These are phyloP conservation scores for Dendrobium nobile DNA, from an alignment of 106 monocot genomes.

Conservation along the genomic window DNA sequence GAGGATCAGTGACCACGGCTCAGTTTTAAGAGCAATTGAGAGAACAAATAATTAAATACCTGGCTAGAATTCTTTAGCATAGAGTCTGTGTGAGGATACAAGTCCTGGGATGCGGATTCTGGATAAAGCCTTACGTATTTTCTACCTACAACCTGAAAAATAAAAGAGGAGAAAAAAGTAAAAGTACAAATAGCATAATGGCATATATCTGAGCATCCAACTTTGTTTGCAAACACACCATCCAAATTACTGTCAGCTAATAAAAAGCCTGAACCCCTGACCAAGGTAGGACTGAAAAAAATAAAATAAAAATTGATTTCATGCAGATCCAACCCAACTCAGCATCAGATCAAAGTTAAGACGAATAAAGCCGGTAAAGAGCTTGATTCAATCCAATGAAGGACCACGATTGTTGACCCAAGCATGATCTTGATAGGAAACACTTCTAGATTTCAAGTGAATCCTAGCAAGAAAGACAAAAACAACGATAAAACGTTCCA, in stretches of 20 bases:
- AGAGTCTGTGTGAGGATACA: constrained; percentile 76
- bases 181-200: constrained; percentile 4
- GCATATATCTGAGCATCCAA: too few species aligned
- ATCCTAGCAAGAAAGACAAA: too few species aligned
- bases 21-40: not conserved
- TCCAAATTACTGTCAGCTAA: not conserved
- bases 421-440: too few species aligned
- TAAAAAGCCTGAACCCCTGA: not conserved
- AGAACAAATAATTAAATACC: constrained; percentile 23
- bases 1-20: not conserved
- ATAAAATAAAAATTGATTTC: too few species aligned
- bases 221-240: not conserved
- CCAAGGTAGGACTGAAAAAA: too few species aligned
- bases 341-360: too few species aligned
- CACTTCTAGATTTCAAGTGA: too few species aligned
- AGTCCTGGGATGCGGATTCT: constrained; percentile 44
- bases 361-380: too few species aligned
- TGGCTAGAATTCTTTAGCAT: constrained; percentile 93
- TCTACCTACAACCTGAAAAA: constrained; percentile 75
- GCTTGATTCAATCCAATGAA: too few species aligned
- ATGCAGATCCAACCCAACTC: too few species aligned
- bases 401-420: too few species aligned
- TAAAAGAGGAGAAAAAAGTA: constrained; percentile 1
- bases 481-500: too few species aligned
- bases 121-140: constrained; percentile 94